phyloP scores from a whole-genome alignment of 768 basidiomycete genomes.

The Lactifluus volemus region DNA sequence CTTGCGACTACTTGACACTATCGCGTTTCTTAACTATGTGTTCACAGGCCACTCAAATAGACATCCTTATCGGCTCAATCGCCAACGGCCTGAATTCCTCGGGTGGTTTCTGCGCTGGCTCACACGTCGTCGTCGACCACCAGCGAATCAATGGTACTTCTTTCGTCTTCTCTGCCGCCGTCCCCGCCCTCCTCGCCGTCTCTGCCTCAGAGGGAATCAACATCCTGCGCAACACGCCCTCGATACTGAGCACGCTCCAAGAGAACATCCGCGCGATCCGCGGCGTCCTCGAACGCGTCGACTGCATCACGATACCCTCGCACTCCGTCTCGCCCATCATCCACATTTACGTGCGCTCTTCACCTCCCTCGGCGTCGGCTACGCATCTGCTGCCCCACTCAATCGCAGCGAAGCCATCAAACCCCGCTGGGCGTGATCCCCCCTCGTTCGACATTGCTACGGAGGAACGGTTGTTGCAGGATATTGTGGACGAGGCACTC shows the following conservation, averaged over 20 bases:
- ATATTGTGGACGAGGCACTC: constrained; percentile 83
- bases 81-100: constrained; percentile 74
- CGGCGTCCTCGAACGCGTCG: constrained; percentile 70
- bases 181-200: constrained; percentile 85
- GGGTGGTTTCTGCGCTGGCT: constrained; percentile 96
- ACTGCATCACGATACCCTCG: constrained; percentile 78
- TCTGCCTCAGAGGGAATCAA: constrained; percentile 81
- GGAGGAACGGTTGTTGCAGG: constrained; percentile 82
- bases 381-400: constrained; percentile 20
- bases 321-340: constrained; percentile 83
- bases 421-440: constrained; percentile 40
- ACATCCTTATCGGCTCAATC: constrained; percentile 90
- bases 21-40: neutral
- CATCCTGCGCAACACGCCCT: constrained; percentile 65
- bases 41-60: constrained; percentile 48
- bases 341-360: constrained; percentile 58
- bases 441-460: constrained; percentile 43
- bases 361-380: constrained; percentile 23
- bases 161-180: constrained; percentile 93
- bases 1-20: neutral
- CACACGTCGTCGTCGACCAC: constrained; percentile 72
- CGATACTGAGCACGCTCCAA: constrained; percentile 65
- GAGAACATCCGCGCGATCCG: constrained; percentile 76
- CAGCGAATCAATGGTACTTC: constrained; percentile 96
- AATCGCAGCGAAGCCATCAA: constrained; percentile 34